Conservation (phyloP, 2,329 filamentous ascomycete species). For the Aspergillus sp. region DNA sequence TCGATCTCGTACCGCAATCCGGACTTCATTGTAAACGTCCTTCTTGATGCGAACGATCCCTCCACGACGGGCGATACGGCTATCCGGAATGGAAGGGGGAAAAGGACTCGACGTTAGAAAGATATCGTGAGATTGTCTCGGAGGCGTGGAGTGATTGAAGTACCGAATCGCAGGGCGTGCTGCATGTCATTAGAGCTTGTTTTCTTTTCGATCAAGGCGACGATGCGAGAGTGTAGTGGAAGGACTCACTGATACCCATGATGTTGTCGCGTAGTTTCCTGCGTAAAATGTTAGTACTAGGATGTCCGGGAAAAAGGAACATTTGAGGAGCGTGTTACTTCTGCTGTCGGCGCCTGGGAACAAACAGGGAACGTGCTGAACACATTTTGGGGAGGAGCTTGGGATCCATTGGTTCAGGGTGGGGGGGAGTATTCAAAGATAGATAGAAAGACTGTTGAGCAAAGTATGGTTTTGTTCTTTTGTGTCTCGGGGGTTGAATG, state of each 20-base stretch:
- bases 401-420: too few species aligned
- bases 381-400: too few species aligned
- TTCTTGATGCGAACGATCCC: slow-evolving; percentile 31
- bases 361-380: too few species aligned
- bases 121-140: not conserved
- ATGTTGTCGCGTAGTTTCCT: slow-evolving; percentile 27
- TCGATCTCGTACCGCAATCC: slow-evolving; percentile 19
- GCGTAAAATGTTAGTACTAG: not conserved
- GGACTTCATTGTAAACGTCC: slow-evolving; percentile 28
- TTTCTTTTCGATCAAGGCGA: not conserved
- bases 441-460: too few species aligned
- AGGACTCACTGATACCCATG: slow-evolving; percentile 28
- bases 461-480: too few species aligned
- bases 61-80: slow-evolving; percentile 38
- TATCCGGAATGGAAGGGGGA: slow-evolving; percentile 1
- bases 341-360: not conserved
- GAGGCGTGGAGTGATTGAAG: not conserved
- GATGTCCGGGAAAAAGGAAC: not conserved
- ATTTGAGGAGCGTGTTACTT: not conserved
- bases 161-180: slow-evolving; percentile 33
- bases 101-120: not conserved
- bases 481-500: too few species aligned
- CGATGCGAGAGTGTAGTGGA: not conserved
- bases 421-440: too few species aligned
- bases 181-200: slow-evolving; percentile 7